These are phyloP conservation scores for Yamadazyma nakazawae DNA, from an alignment of 805 yeast species.

Conservation along the genomic window DNA sequence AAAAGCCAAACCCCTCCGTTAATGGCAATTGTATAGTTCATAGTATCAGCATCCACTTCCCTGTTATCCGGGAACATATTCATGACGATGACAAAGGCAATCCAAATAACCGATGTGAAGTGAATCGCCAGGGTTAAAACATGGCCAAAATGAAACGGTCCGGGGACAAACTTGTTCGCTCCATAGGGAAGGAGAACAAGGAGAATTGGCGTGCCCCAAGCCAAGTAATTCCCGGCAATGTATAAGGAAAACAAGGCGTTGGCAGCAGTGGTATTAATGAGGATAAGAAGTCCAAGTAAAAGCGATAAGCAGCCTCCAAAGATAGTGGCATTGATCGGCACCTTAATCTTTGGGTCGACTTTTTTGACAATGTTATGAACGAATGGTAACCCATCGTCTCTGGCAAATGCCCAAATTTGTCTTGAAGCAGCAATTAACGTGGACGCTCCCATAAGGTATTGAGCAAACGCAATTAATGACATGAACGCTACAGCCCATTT, in stretches of 20 bases:
- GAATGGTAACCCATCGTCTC: conserved; percentile 76
- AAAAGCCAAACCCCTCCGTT: conserved; percentile 59
- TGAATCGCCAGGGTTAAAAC: conserved; percentile 43
- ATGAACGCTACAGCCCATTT: conserved; percentile 64
- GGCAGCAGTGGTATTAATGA: conserved; percentile 61
- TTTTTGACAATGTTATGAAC: conserved; percentile 49
- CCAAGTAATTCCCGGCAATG: conserved; percentile 59
- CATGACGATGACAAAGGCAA: conserved; percentile 51
- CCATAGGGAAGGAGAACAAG: conserved; percentile 51
- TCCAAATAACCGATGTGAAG: conserved; percentile 46
- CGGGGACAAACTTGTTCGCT: conserved; percentile 53
- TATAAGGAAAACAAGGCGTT: conserved; percentile 65
- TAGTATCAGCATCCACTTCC: conserved; percentile 40
- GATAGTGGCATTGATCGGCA: conserved; percentile 63
- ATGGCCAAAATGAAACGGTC: conserved; percentile 62
- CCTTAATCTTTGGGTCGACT: conserved; percentile 52
- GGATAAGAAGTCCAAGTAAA: conserved; percentile 52
- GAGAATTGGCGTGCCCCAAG: conserved; percentile 62
- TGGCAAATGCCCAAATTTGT: conserved; percentile 72
- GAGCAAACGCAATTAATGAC: conserved; percentile 56
- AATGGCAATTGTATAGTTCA: conserved; percentile 71
- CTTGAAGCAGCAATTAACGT: conserved; percentile 62
- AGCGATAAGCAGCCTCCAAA: conserved; percentile 50
- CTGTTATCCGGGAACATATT: conserved; percentile 58
- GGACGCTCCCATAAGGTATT: conserved; percentile 67